Conservation (phyloP, 495 filamentous ascomycete genomes). For the Xylaria sp. region DNA sequence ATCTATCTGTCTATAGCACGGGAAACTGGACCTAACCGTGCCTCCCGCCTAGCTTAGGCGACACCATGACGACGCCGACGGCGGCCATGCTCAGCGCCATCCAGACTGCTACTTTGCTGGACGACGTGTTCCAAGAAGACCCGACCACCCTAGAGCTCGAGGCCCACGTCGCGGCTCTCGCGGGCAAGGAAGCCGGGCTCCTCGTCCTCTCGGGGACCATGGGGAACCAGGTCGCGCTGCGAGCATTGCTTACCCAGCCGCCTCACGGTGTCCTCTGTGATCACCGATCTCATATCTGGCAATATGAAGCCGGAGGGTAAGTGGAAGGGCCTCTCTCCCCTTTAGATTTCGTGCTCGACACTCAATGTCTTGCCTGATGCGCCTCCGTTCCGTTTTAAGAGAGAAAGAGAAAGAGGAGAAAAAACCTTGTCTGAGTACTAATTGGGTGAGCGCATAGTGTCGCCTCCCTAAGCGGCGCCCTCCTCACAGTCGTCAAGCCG, state of each 20-base stretch:
- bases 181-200: slow-evolving; percentile 73
- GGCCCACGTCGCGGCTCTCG: slow-evolving; percentile 69
- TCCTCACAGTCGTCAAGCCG: slow-evolving; percentile 61
- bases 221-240: slow-evolving; percentile 81
- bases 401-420: not conserved
- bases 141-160: slow-evolving; percentile 78
- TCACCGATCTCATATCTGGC: slow-evolving; percentile 68
- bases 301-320: slow-evolving; percentile 75
- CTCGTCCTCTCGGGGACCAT: slow-evolving; percentile 91
- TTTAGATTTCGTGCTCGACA: not conserved
- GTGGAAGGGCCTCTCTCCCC: not conserved
- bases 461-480: slow-evolving; percentile 62
- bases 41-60: slow-evolving; percentile 53
- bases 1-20: not conserved
- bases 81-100: slow-evolving; percentile 75
- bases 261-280: slow-evolving; percentile 77
- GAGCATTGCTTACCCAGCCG: slow-evolving; percentile 70
- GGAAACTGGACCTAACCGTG: not conserved
- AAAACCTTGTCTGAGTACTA: slow-evolving; percentile 8
- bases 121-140: slow-evolving; percentile 88
- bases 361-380: not conserved
- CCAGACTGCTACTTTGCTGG: slow-evolving; percentile 65
- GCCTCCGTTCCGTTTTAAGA: too few relatives aligned
- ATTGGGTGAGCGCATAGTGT: slow-evolving; percentile 43
- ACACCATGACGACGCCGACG: slow-evolving; percentile 89